Conservation (phyloP, 805 yeast genomes). For the Zygoascus tannicola region DNA sequence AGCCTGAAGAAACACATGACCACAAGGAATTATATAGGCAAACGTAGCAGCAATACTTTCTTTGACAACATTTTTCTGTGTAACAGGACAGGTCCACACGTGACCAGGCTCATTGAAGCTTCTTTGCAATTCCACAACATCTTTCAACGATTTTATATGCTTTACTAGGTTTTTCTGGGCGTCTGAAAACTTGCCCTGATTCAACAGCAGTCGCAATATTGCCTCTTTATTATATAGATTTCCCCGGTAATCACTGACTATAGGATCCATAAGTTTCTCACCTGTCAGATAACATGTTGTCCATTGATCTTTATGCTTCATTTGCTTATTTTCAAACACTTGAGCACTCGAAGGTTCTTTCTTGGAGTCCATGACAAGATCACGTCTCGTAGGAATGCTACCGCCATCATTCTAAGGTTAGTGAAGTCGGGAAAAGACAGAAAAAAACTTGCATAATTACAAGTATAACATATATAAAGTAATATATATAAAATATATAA, state of each 20-base stretch:
- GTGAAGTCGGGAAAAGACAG: neutral
- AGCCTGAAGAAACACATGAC: constrained; percentile 20
- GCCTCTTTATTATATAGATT: constrained; percentile 51
- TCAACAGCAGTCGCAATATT: constrained; percentile 44
- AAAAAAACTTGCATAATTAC: neutral
- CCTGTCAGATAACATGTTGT: constrained; percentile 39
- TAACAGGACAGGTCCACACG: constrained; percentile 30
- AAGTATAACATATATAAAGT: neutral
- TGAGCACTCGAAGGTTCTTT: constrained; percentile 19
- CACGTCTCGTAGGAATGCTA: constrained; percentile 52
- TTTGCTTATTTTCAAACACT: constrained; percentile 18
- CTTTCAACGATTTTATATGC: constrained; percentile 35
- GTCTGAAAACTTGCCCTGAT: constrained; percentile 23
- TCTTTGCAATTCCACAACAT: constrained; percentile 35
- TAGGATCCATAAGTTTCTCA: constrained; percentile 36
- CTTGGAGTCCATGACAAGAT: constrained; percentile 30
- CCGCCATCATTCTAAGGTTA: constrained; percentile 49
- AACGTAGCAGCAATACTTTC: constrained; percentile 26
- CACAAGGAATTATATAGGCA: constrained; percentile 33
- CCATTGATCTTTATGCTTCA: constrained; percentile 29
- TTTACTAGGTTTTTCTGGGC: constrained; percentile 5
- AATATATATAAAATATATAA: no score
- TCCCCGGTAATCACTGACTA: constrained; percentile 62
- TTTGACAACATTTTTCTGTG: constrained; percentile 26
- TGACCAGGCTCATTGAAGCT: constrained; percentile 17